Percentiles rank a stretch among this genome's conserved stretches.
phyloP scores from a whole-genome alignment of 345 rosid genomes.

The Turritis glabra region DNA sequence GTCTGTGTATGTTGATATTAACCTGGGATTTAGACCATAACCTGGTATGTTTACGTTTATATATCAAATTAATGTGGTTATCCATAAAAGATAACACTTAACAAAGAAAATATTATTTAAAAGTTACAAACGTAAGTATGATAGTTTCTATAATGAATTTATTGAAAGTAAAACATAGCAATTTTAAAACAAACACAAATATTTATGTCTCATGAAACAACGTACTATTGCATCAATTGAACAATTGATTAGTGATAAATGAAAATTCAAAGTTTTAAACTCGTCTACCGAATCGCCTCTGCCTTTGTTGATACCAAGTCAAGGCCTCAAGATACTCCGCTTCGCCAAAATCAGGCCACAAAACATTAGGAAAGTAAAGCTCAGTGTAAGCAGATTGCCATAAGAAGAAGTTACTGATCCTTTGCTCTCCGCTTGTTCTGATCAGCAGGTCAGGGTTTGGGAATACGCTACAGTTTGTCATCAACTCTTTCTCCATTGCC shows the following conservation, averaged over 20 bases:
- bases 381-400: constrained; percentile 89
- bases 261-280: not conserved
- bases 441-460: constrained; percentile 72
- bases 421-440: constrained; percentile 74
- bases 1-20: not conserved
- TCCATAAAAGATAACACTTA: not conserved
- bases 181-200: not conserved
- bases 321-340: constrained; percentile 59
- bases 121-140: not conserved
- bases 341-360: constrained; percentile 81
- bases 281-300: constrained; percentile 36
- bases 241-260: constrained; percentile 1
- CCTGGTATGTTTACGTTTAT: too few relatives aligned
- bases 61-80: not conserved
- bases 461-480: constrained; percentile 57
- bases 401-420: constrained; percentile 78
- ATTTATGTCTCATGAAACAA: not conserved
- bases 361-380: constrained; percentile 50
- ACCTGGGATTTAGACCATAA: not conserved
- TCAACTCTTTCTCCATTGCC: constrained; percentile 60
- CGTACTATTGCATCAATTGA: not conserved
- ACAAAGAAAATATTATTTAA: not conserved
- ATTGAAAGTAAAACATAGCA: not conserved
- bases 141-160: not conserved
- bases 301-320: constrained; percentile 46